phyloP scores from a whole-genome alignment of 148 eudicot genomes.

The Rhododendron simsii region DNA sequence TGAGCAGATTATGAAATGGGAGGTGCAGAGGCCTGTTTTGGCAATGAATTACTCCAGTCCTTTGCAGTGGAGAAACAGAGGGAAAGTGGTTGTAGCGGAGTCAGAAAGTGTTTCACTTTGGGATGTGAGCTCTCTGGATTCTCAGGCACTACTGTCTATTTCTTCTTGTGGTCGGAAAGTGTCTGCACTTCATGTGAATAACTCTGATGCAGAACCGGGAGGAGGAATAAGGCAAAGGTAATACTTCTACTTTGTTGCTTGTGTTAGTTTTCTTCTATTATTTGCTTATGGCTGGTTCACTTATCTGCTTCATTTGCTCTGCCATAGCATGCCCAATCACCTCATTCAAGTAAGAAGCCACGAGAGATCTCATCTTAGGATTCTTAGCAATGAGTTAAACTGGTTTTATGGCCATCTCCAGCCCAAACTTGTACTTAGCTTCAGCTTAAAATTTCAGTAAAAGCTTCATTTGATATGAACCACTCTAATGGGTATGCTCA shows the following conservation, averaged over 20 bases:
- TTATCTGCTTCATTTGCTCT: background rate
- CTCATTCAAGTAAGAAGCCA: background rate
- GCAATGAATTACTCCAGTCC: slow-evolving; percentile 87
- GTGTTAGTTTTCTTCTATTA: background rate
- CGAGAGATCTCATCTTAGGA: background rate
- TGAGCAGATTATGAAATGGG: slow-evolving; percentile 78
- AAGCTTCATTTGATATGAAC: background rate
- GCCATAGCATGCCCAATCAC: background rate
- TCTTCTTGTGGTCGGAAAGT: slow-evolving; percentile 58
- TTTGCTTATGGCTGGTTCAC: background rate
- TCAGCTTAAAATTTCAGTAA: background rate
- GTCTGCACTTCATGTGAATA: slow-evolving; percentile 78
- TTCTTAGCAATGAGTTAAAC: background rate
- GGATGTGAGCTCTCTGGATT: slow-evolving; percentile 71
- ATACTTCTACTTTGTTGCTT: slow-evolving; percentile 6
- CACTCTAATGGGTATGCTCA: background rate
- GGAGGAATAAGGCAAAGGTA: slow-evolving; percentile 97
- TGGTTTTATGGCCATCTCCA: background rate
- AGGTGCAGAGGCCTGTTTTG: slow-evolving; percentile 59
- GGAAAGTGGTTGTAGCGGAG: slow-evolving; percentile 73
- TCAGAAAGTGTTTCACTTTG: slow-evolving; percentile 67
- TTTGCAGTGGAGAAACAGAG: slow-evolving; percentile 89
- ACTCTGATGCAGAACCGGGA: slow-evolving; percentile 74
- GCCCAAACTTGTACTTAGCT: background rate
- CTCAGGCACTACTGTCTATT: slow-evolving; percentile 55